Evolutionary conservation across 1,139 yeast species (phyloP), one percentile per base, ranked within the genome.

Genomic region (Sugiyamaella xylanicola): DNA sequence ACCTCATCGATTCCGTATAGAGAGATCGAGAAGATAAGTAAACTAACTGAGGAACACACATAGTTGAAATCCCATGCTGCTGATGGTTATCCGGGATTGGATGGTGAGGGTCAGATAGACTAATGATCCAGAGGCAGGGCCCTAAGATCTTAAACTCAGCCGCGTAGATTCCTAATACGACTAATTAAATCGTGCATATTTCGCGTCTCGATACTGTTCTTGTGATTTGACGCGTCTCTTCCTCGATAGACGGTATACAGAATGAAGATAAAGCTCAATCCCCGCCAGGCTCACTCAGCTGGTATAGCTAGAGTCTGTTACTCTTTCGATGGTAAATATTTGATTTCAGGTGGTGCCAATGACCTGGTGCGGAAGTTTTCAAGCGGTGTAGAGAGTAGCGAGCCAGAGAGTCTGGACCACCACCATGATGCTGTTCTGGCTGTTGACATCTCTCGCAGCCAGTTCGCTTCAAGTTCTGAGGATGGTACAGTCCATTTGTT

Each of bases 311-410:
- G 70, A 32, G 63, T 73, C 19, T 66, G 69, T 15, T 74, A 72
- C 57, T 62, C 73, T 17, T 61, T 59, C 3, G 68, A 69, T 50
- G 77, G 77, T 9, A 57, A 60, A 35, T 70, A 60, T 52, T 52
- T 74, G 40, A 60, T 72, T 37, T 70, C 78, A 0, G 69, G 69
- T 5, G 78, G 78, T 13, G 62, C 68, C 1, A 71, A 73, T 60
- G 65, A 65, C 52, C 62, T 72, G 29, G 66, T 74, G 16, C 66
- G 77, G 25, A 66, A 71, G 51, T 72, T 72, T 55, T 58, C 68
- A 13, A 57, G 49, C 32, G 59, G 57, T 15, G 67, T 70, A 16
- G 59, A 69, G 47, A 71, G 72, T 16, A 55, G 69, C 15, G 60
- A 70, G 49, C 72, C 74, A 15, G 58, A 57, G 17, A 63, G 68